Evolutionary conservation across 2,329 filamentous ascomycete genomes (phyloP), one percentile per base, ranked within the genome.

Genomic region (Sordariomycetes sp.): DNA sequence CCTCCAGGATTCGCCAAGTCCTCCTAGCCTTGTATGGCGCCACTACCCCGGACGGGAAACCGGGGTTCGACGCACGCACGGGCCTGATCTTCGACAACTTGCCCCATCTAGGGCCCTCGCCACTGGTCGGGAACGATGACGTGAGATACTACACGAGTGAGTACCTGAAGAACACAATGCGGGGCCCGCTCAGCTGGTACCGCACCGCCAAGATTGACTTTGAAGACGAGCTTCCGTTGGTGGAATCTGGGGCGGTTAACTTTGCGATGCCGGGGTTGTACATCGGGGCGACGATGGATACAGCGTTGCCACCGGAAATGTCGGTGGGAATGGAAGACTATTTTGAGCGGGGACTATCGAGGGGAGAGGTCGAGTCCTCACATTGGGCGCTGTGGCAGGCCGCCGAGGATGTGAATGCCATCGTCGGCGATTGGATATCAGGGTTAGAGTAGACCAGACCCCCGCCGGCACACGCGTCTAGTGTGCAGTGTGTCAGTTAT

Each of bases 181-280:
- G 85, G 61, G 90, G 89, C 1, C 88, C 90, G 17, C 74, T 90
- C 59, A 94, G 91, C 71, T 96, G 90, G 89, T 99, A 99, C 72
- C 84, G 90, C 51, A 87, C 81, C 2, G 76, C 81, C n/a, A 74
- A 80, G 67, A 69, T 86, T 61, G 96, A 95, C 70, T 87, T 77
- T 66, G 79, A 89, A 48, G 89, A 96, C 61, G 92, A 96, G 65
- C 63, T 69, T 53, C 68, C 74, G 48, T 73, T 88, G 48, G 74
- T 54, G 80, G 60, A 83, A 84, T 75, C 82, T 55, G 64, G 82
- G 61, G 36, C 57, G 75, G 65, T 53, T 10, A 55, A 53, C 17
- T 60, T 88, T 55, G 70, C 76, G 52, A 73, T 82, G 64, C 89
- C 90, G 0, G 77, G 84, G 3, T 74, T 97, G 63, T 89, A 91